Percentiles rank a stretch among this genome's conserved stretches.
phyloP scores from a whole-genome alignment of 495 filamentous ascomycete genomes.

The Penicillium odoratum region DNA sequence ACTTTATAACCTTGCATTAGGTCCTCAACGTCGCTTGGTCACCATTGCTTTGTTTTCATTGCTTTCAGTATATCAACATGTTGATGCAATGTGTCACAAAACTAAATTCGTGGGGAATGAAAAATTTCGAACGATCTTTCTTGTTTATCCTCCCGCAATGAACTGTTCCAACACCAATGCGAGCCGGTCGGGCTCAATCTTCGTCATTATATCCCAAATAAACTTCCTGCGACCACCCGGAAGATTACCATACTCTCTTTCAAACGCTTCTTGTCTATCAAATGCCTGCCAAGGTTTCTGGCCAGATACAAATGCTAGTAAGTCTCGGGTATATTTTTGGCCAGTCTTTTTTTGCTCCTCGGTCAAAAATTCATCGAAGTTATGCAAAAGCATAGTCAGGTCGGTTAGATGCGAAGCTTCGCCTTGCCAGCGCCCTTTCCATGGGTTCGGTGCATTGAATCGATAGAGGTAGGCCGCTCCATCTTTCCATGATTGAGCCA shows the following conservation, averaged over 20 bases:
- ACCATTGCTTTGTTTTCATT: too few relatives aligned
- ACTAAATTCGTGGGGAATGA: too few relatives aligned
- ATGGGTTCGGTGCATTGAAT: conserved; percentile 50
- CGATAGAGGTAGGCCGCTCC: conserved; percentile 46
- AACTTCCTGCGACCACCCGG: neutral
- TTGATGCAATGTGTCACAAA: too few relatives aligned
- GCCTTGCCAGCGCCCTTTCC: conserved; percentile 46
- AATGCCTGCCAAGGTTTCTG: neutral
- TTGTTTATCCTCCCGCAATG: neutral
- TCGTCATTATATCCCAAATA: neutral
- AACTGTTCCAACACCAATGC: neutral
- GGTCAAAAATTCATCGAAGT: conserved; percentile 38
- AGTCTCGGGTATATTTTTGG: neutral
- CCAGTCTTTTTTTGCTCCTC: neutral
- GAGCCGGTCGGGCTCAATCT: neutral
- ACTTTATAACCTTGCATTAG: neutral
- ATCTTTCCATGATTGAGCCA: neutral
- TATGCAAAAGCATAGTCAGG: conserved; percentile 47
- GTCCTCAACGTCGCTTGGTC: too few relatives aligned
- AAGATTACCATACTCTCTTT: neutral
- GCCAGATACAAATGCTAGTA: neutral
- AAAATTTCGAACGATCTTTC: too few relatives aligned
- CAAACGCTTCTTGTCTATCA: neutral
- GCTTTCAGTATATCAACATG: too few relatives aligned
- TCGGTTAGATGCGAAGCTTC: conserved; percentile 45